These are phyloP conservation scores for Helichrysum umbraculigerum DNA, from an alignment of 129 eudicot species.

Conservation along the genomic window DNA sequence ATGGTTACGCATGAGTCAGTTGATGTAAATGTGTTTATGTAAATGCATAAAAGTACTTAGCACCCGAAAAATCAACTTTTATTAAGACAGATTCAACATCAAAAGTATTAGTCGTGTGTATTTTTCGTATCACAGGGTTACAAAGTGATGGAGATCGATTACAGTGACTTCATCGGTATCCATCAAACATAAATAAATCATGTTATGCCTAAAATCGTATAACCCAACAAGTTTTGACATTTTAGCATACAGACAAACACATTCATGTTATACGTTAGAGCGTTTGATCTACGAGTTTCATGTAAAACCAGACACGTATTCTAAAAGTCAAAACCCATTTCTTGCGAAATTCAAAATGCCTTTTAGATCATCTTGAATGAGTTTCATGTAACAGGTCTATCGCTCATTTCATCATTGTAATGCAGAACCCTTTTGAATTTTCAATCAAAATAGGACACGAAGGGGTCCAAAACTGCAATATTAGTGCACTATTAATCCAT, in stretches of 20 bases:
- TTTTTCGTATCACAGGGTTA: background rate
- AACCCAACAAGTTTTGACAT: constrained; percentile 2
- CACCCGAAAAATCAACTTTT: too few species aligned
- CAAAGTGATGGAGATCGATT: background rate
- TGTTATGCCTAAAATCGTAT: background rate
- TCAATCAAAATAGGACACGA: background rate
- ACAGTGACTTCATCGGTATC: constrained; percentile 11
- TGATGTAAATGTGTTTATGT: too few species aligned
- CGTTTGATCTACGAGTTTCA: background rate
- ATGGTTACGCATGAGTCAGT: too few species aligned
- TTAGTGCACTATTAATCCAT: too few species aligned
- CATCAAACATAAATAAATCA: constrained; percentile 3
- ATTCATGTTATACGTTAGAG: background rate
- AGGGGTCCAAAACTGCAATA: background rate
- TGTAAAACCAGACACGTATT: background rate
- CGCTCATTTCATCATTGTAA: background rate
- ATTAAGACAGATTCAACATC: background rate
- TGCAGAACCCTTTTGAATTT: too few species aligned
- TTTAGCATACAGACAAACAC: constrained; percentile 17
- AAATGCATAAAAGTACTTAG: too few species aligned
- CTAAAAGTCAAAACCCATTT: background rate
- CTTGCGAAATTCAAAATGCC: background rate
- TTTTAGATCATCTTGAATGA: background rate
- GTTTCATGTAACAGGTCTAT: background rate
- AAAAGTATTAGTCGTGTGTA: background rate